Base-by-base conservation (phyloP, 2,329 filamentous ascomycete genomes). In the Periconia digitata region DNA sequence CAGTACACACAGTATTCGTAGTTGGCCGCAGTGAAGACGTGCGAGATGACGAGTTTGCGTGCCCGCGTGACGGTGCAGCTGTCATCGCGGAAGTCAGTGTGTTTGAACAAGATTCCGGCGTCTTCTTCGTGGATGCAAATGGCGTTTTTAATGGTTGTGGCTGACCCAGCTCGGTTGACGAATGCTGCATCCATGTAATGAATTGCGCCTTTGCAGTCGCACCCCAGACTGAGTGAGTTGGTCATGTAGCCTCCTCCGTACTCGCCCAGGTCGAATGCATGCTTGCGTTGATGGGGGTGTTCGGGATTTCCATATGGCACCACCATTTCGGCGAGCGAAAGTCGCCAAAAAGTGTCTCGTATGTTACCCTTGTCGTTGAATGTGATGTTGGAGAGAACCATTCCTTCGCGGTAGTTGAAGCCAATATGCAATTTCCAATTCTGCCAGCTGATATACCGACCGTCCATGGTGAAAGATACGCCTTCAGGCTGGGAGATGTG, bases 71-170 rank as follows among this genome's bases (percentile, higher is more conserved):
- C 89, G 8, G 94, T 90, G 46, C 85, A 83, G 0, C 89, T 92
- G 37, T 94, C 87, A 65, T 96, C 92, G 32, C 92, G 83, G 81
- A 96, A 96, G 72, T 96, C 92, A 15, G 85, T 91, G 74, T 95
- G 90, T 75, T 96, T 96, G 82, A 95, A 96, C 1, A 96, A 78
- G 50, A 96, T 94, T 6, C 92, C 92, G 2, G 84, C 83, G 56
- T 96, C 92, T 74, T 96, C 92, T 70, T 96, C 92, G 72, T 96
- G 92, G 56, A 96, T 92, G 71, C 92, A 96, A 58, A 96, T 87
- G 32, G 92, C 92, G 65, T 96, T 96, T 78, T 95, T 92, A 76
- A 96, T 90, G 1, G 85, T 87, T 3, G 85, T 84, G 22, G 88
- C 78, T n/a, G 82, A 81, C 20, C 92, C 92, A 4, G 84, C 82